A percentile compares a stretch with the other conserved stretches of the same genome.
phyloP scores from a whole-genome alignment of 805 yeast species.

The Cyberlindnera suaveolens region DNA sequence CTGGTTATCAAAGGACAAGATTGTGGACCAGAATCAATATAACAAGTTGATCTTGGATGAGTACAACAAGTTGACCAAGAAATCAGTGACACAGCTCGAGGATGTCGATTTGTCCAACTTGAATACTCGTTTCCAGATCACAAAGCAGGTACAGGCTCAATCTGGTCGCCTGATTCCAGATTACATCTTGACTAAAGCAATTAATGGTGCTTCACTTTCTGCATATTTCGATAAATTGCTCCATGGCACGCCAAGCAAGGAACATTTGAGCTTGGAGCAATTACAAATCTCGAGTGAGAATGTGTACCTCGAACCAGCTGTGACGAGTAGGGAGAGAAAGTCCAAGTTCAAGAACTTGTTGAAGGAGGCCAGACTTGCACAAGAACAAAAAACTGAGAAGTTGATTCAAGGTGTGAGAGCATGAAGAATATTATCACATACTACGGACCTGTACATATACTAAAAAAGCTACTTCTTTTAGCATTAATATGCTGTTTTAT shows the following conservation, averaged over 20 bases:
- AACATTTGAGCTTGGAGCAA: conserved; percentile 13
- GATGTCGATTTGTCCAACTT: conserved; percentile 23
- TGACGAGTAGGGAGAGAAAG: conserved; percentile 19
- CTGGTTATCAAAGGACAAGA: conserved; percentile 28
- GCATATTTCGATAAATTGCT: conserved; percentile 26
- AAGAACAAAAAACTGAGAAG: conserved; percentile 17
- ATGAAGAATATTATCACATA: background rate
- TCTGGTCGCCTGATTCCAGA: conserved; percentile 36
- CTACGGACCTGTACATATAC: background rate
- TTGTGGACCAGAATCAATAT: conserved; percentile 21
- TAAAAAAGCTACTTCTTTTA: background rate
- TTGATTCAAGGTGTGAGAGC: conserved; percentile 19
- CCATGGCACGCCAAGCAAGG: conserved; percentile 18
- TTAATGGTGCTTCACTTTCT: conserved; percentile 24
- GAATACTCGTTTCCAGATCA: conserved; percentile 29
- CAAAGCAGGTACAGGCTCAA: conserved; percentile 28
- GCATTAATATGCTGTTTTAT: background rate
- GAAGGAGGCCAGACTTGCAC: conserved; percentile 19
- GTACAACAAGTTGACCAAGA: conserved; percentile 12
- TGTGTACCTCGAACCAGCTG: conserved; percentile 17
- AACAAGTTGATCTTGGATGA: conserved; percentile 18
- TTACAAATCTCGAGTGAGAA: conserved; percentile 17
- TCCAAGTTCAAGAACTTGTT: conserved; percentile 18
- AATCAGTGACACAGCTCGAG: conserved; percentile 4
- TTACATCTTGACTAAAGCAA: conserved; percentile 26